These are phyloP conservation scores for Curvularia eragrostidis DNA, from an alignment of 2,329 filamentous ascomycete genomes.

Conservation along the genomic window DNA sequence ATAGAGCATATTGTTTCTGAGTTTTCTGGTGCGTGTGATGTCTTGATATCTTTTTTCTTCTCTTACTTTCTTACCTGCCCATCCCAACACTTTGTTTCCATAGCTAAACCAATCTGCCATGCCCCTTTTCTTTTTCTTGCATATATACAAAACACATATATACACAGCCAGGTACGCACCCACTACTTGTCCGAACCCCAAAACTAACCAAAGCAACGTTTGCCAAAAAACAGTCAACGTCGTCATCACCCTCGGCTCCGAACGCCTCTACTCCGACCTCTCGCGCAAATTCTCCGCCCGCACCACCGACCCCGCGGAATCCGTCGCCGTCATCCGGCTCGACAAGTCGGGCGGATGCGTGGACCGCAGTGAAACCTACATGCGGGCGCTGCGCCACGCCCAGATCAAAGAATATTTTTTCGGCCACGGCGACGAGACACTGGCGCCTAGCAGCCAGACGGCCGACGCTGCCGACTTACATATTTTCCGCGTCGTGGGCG, in stretches of 20 bases:
- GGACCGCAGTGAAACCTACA: conserved; percentile 74
- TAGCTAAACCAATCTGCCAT: not conserved
- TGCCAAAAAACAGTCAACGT: conserved; percentile 67
- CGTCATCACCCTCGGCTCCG: conserved; percentile 81
- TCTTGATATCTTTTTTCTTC: conserved; percentile 20
- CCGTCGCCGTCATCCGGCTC: conserved; percentile 76
- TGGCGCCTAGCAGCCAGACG: conserved; percentile 87
- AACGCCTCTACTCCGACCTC: conserved; percentile 77
- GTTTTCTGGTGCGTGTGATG: conserved; percentile 62
- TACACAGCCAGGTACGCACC: conserved; percentile 4
- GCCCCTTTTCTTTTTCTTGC: not conserved
- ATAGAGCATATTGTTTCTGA: conserved; percentile 80
- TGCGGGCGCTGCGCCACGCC: conserved; percentile 75
- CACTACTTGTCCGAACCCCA: not conserved
- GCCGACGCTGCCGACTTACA: conserved; percentile 77
- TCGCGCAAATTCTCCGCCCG: conserved; percentile 67
- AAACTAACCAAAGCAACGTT: conserved; percentile 35
- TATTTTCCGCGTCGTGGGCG: conserved; percentile 70
- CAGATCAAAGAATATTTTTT: conserved; percentile 95
- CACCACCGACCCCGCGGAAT: conserved; percentile 64
- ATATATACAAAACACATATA: not conserved
- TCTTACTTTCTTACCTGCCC: not conserved
- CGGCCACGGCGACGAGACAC: conserved; percentile 70
- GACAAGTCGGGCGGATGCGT: conserved; percentile 87
- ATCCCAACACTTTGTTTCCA: not conserved